These are phyloP conservation scores for Salinomyces thailandicus DNA, from an alignment of 2,329 filamentous ascomycete genomes.

Conservation along the genomic window DNA sequence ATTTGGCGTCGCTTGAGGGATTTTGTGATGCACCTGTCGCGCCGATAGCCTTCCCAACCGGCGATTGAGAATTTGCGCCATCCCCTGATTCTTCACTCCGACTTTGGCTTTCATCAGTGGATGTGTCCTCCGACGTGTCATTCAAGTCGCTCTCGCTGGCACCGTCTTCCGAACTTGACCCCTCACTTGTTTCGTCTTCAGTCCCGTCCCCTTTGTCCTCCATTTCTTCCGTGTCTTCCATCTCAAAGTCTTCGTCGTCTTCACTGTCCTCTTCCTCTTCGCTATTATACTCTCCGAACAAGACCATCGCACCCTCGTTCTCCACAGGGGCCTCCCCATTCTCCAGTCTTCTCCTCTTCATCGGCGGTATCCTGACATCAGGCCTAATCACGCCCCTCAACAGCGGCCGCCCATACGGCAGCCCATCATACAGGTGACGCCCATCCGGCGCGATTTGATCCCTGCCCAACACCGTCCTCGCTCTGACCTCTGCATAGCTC, in stretches of 20 bases:
- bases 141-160: slow-evolving; percentile 9
- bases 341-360: slow-evolving; percentile 22
- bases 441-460: slow-evolving; percentile 72
- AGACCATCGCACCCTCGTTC: slow-evolving; percentile 19
- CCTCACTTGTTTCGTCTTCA: slow-evolving; percentile 1
- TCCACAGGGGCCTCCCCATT: slow-evolving; percentile 29
- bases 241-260: slow-evolving; percentile 12
- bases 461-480: slow-evolving; percentile 63
- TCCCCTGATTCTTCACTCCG: slow-evolving; percentile 11
- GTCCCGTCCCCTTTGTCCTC: slow-evolving; percentile 4
- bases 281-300: slow-evolving; percentile 9
- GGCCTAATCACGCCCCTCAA: slow-evolving; percentile 40
- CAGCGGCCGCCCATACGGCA: slow-evolving; percentile 69
- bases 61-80: too few species aligned
- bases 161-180: slow-evolving; percentile 8
- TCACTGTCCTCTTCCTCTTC: slow-evolving; percentile 13
- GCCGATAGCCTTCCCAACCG: too few species aligned
- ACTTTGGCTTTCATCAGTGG: slow-evolving; percentile 6
- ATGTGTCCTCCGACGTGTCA: slow-evolving; percentile 9
- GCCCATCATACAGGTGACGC: slow-evolving; percentile 71
- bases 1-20: too few species aligned
- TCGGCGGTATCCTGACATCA: slow-evolving; percentile 27
- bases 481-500: slow-evolving; percentile 60
- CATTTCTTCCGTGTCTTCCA: slow-evolving; percentile 6
- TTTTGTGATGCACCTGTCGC: too few species aligned